Evolutionary conservation across 148 eudicot species (phyloP).

Genomic region (Polygonum maritimum): DNA sequence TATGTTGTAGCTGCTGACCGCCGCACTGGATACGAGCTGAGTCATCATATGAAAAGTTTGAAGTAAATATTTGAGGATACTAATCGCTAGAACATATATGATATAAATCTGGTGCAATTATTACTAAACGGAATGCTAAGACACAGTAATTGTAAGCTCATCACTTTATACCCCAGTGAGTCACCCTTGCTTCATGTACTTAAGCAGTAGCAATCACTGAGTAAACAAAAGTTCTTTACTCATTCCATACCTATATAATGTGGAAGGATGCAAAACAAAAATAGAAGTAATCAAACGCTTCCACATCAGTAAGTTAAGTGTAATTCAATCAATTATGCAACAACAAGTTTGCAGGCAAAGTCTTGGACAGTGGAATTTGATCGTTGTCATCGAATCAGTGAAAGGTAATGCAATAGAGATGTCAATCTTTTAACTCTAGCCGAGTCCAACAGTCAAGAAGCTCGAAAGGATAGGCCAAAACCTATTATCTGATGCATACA

Average conservation of each 20-base stretch:
- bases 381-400: background rate
- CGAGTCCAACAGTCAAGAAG: background rate
- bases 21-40: slow-evolving; percentile 73
- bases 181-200: background rate
- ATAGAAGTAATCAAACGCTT: background rate
- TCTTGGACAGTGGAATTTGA: background rate
- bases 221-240: background rate
- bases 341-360: background rate
- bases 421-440: background rate
- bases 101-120: background rate
- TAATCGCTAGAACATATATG: background rate
- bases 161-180: background rate
- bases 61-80: background rate
- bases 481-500: background rate
- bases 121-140: background rate
- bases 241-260: background rate
- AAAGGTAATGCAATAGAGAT: background rate
- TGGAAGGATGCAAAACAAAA: background rate
- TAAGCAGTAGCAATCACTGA: background rate
- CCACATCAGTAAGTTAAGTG: background rate
- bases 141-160: background rate
- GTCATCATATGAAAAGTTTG: slow-evolving; percentile 13
- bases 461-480: background rate
- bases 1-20: slow-evolving; percentile 78
- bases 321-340: background rate